Evolutionary conservation across 192 early-diverging fungal species (phyloP).

Genomic region (Coemansia reversa): DNA sequence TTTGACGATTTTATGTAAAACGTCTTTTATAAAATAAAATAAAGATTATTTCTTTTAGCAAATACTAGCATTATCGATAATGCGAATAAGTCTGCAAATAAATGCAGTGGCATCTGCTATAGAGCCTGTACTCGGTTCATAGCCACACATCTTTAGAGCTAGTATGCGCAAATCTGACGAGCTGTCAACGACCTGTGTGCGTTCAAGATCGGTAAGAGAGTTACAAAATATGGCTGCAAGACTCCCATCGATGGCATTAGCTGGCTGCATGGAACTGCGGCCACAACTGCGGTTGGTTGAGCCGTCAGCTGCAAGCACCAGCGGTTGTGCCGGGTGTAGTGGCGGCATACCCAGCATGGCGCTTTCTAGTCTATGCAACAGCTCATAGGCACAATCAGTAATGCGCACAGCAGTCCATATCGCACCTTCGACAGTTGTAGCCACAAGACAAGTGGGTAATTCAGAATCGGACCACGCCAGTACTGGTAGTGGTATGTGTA

Average conservation of each 20-base stretch:
- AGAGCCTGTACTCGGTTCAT: background rate
- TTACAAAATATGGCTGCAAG: conserved; percentile 21
- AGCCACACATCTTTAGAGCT: conserved; percentile 1
- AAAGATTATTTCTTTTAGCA: no score
- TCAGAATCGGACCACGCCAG: conserved; percentile 20
- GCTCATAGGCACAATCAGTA: conserved; percentile 16
- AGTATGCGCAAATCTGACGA: conserved; percentile 16
- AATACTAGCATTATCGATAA: conserved; percentile 5
- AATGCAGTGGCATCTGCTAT: background rate
- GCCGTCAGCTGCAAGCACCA: conserved; percentile 10
- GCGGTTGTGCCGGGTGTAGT: conserved; percentile 34
- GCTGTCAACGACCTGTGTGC: conserved; percentile 26
- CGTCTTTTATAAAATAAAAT: background rate
- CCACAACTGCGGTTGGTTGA: conserved; percentile 13
- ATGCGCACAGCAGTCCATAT: conserved; percentile 43
- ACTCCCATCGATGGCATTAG: conserved; percentile 21
- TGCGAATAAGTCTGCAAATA: conserved; percentile 4
- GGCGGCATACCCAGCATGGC: conserved; percentile 23
- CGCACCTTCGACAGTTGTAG: conserved; percentile 24
- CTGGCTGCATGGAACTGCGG: conserved; percentile 2
- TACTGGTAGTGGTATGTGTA: conserved; percentile 9
- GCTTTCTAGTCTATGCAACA: conserved; percentile 22
- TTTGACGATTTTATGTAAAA: conserved; percentile 56
- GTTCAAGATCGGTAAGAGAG: conserved; percentile 22
- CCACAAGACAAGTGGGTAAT: conserved; percentile 7